Evolutionary conservation across 371 early-diverging fungal genomes (phyloP), one percentile per base, ranked within the genome.

Genomic region (Mucor racemosus): DNA sequence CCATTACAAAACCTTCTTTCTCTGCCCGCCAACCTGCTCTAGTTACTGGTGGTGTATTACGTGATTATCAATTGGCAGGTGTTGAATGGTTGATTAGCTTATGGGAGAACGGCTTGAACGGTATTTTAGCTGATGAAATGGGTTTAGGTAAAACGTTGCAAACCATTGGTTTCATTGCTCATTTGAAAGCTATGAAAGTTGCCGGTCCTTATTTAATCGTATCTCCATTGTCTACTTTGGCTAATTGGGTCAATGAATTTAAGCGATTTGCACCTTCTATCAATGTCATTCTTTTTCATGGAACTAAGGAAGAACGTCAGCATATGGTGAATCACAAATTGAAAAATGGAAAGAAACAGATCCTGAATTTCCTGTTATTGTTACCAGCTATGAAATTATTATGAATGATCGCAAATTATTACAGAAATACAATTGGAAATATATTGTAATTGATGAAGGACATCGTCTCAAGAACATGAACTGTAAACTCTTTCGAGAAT

Each of bases 71-170:
- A 81, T 71, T 99, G 50, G 93, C 94, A 8, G 99, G 99, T 58
- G 88, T 99, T 40, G 97, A 99, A 77, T 99, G 99, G 99, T 84
- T 99, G 67, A 91, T 97, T 38, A 95, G 94, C 68, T 83, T 99
- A 26, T 99, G 96, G 85, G 96, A 99, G 64, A 96, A 97, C 73
- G 97, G 98, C 34, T 86, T 99, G 33, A 99, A 99, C 72, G 97
- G 99, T 35, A 99, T 99, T 71, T 76, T 99, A 46, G 99, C 99
- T 14, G 98, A 99, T 79, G 98, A 99, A 73, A 99, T 99, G 99
- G 99, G 98, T 54, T 84, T 99, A 31, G 96, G 95, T 65, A 96
- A 96, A 91, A 99, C 99, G 0, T 79, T 99, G 41, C 99, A 99
- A 84, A 94, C 96, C 0, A 98, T 99, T 60, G 86, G 95, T 11